These are phyloP conservation scores for Boletellus ananas DNA, from an alignment of 768 basidiomycete genomes.

Conservation along the genomic window DNA sequence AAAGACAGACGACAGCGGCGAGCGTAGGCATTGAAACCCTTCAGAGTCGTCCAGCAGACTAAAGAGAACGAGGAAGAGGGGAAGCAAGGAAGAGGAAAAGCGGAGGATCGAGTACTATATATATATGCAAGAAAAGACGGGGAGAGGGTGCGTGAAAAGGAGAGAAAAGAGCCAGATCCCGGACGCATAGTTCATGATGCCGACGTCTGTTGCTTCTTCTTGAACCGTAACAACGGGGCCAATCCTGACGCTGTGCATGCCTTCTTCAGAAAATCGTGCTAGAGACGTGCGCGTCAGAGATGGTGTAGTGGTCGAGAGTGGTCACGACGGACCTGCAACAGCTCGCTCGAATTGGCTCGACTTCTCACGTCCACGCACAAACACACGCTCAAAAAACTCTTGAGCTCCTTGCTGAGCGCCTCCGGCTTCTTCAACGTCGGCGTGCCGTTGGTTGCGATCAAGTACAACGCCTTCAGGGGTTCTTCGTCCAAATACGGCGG, in stretches of 20 bases:
- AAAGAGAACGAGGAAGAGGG: background rate
- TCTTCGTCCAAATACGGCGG: constrained; percentile 96
- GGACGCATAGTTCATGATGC: constrained; percentile 29
- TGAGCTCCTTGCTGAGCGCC: constrained; percentile 84
- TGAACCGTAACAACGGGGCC: constrained; percentile 82
- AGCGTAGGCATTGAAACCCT: background rate
- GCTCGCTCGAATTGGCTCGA: constrained; percentile 83
- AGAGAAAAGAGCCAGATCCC: background rate
- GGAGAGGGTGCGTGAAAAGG: background rate
- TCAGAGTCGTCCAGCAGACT: constrained; percentile 1
- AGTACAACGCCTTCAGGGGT: constrained; percentile 87
- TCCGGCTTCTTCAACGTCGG: constrained; percentile 98
- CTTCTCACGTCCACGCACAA: constrained; percentile 95
- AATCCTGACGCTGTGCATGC: constrained; percentile 79
- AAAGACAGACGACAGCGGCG: background rate
- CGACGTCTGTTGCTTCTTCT: constrained; percentile 51
- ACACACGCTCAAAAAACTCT: constrained; percentile 97
- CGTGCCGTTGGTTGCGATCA: constrained; percentile 97
- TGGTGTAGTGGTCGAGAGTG: background rate
- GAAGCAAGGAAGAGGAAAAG: background rate
- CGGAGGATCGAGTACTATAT: background rate
- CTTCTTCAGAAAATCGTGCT: constrained; percentile 96
- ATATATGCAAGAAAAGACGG: constrained; percentile 20
- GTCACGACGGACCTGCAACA: constrained; percentile 62
- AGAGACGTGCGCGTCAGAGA: background rate